phyloP scores from a whole-genome alignment of 805 yeast genomes.

The Kockiozyma suomiensis region DNA sequence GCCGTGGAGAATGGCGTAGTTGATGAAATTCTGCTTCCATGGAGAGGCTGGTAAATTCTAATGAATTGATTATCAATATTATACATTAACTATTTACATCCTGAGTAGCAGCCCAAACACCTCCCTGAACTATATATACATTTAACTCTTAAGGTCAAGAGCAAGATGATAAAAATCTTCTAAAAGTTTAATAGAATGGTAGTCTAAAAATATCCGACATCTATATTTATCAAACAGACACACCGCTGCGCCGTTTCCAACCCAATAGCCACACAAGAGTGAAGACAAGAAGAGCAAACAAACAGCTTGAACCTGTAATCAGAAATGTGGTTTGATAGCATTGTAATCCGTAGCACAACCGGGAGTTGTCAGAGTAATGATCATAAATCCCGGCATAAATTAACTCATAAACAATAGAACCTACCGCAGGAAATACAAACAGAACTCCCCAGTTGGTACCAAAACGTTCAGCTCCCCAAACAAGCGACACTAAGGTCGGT shows the following conservation, averaged over 20 bases:
- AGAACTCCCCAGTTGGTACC: constrained; percentile 94
- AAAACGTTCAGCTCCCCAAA: constrained; percentile 86
- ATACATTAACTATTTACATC: no score
- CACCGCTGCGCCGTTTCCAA: constrained; percentile 19
- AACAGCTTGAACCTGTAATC: constrained; percentile 37
- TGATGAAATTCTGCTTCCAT: constrained; percentile 67
- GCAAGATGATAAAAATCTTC: no score
- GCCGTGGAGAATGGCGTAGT: constrained; percentile 51
- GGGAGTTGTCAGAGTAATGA: constrained; percentile 39
- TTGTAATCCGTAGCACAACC: constrained; percentile 28
- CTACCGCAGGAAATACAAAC: constrained; percentile 85
- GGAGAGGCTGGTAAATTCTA: constrained; percentile 56
- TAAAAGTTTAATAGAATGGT: background rate
- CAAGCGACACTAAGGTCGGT: constrained; percentile 79
- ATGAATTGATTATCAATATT: no score
- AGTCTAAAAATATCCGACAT: background rate
- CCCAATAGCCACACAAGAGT: constrained; percentile 21
- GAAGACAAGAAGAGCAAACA: constrained; percentile 32
- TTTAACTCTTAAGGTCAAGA: background rate
- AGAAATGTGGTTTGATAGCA: constrained; percentile 40
- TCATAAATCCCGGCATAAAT: constrained; percentile 70
- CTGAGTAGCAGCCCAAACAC: no score
- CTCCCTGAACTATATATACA: background rate
- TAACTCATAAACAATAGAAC: constrained; percentile 68
- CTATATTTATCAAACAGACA: constrained; percentile 21